These are phyloP conservation scores for Pseudocercospora crystallina DNA, from an alignment of 2,329 filamentous ascomycete genomes.

Conservation along the genomic window DNA sequence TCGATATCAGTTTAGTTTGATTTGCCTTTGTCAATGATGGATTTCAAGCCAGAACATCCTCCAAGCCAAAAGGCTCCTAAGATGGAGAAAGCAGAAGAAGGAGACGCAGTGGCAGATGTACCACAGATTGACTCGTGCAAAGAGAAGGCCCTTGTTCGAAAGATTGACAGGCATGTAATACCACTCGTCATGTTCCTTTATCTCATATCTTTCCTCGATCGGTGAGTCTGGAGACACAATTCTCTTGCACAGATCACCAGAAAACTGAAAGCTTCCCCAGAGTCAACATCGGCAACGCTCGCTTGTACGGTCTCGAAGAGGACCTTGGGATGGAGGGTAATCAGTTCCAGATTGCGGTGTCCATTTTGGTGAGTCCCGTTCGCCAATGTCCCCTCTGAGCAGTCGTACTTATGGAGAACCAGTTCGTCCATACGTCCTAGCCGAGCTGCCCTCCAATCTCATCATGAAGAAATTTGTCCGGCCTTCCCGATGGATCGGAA, in stretches of 20 bases:
- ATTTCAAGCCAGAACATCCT: too few species aligned
- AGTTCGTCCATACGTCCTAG: constrained; percentile 12
- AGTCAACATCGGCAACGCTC: constrained; percentile 16
- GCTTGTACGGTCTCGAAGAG: constrained; percentile 13
- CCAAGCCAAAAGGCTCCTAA: neutral
- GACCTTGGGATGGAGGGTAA: constrained; percentile 15
- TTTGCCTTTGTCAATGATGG: too few species aligned
- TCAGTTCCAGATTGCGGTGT: constrained; percentile 19
- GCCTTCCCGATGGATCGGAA: constrained; percentile 39
- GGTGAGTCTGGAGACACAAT: constrained; percentile 33
- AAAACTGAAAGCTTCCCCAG: constrained; percentile 1
- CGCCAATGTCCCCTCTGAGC: too few species aligned
- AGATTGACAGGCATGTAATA: constrained; percentile 67
- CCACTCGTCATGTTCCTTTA: constrained; percentile 72
- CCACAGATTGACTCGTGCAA: constrained; percentile 37
- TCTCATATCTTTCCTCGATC: constrained; percentile 69
- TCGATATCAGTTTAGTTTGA: too few species aligned
- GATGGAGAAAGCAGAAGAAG: constrained; percentile 2
- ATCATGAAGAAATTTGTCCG: constrained; percentile 17
- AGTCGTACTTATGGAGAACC: too few species aligned
- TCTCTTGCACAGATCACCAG: neutral
- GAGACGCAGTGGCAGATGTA: neutral
- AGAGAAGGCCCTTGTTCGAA: constrained; percentile 62
- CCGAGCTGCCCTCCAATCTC: constrained; percentile 15
- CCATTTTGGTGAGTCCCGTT: constrained; percentile 17